Evolutionary conservation across 2,329 filamentous ascomycete species (phyloP).

Genomic region (Blumeriella jaapii): DNA sequence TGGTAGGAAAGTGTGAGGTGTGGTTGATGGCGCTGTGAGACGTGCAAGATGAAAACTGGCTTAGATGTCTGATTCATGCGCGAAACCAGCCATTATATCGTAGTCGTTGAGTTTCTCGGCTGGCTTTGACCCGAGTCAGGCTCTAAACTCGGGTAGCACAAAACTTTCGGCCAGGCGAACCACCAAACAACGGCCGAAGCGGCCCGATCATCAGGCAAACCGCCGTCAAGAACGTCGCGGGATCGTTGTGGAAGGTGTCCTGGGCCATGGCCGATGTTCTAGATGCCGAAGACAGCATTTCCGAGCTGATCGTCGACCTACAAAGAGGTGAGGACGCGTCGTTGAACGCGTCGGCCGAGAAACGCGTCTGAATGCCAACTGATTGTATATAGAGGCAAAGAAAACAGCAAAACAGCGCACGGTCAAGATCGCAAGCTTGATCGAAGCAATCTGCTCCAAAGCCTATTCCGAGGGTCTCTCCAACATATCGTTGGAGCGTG

Average conservation of each 20-base stretch:
- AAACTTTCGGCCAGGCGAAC: background rate
- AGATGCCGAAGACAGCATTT: slow-evolving; percentile 8
- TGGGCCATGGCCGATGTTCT: slow-evolving; percentile 8
- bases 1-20: too few species aligned
- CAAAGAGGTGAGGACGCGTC: slow-evolving; percentile 22
- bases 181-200: background rate
- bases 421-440: slow-evolving; percentile 47
- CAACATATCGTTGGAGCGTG: slow-evolving; percentile 43
- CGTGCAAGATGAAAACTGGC: too few species aligned
- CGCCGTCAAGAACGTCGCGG: background rate
- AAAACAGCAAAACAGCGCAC: slow-evolving; percentile 54
- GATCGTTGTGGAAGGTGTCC: background rate
- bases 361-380: slow-evolving; percentile 1
- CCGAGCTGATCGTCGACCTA: slow-evolving; percentile 19
- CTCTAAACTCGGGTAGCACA: background rate
- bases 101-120: too few species aligned
- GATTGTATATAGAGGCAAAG: slow-evolving; percentile 38
- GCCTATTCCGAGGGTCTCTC: slow-evolving; percentile 60
- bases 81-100: too few species aligned
- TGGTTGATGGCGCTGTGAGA: too few species aligned
- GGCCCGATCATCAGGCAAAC: too few species aligned
- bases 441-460: slow-evolving; percentile 50
- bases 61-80: too few species aligned
- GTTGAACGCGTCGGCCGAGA: slow-evolving; percentile 10
- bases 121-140: background rate